Percentiles rank a stretch among this genome's conserved stretches.
phyloP scores from a whole-genome alignment of 495 filamentous ascomycete species.

The Neurospora sp. region DNA sequence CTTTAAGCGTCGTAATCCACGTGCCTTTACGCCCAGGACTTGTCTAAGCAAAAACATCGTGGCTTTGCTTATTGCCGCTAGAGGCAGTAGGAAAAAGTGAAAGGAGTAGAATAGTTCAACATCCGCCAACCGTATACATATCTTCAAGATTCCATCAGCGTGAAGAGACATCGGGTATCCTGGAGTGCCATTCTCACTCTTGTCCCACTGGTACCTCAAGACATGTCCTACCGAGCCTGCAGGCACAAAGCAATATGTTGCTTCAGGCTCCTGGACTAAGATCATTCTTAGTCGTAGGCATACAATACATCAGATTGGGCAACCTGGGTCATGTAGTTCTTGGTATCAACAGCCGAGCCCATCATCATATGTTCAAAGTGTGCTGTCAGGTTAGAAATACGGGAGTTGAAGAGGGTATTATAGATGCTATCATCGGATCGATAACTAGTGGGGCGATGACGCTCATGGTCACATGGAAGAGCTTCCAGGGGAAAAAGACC shows the following conservation, averaged over 20 bases:
- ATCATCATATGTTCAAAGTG: neutral
- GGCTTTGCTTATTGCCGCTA: neutral
- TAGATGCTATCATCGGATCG: neutral
- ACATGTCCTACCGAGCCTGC: neutral
- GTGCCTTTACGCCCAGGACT: neutral
- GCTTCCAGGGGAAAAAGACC: neutral
- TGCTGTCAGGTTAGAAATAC: neutral
- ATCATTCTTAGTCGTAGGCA: no score
- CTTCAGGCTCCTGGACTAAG: neutral
- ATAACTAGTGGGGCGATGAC: constrained; percentile 3
- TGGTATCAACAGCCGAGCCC: neutral
- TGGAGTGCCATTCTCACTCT: neutral
- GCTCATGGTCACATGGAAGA: constrained; percentile 5
- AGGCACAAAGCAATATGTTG: neutral
- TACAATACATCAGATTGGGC: no score
- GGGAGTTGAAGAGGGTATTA: neutral
- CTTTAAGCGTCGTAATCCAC: neutral
- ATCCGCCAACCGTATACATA: neutral
- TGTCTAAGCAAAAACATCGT: neutral
- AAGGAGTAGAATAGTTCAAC: neutral
- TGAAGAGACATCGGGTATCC: neutral
- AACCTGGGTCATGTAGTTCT: neutral
- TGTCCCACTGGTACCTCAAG: neutral
- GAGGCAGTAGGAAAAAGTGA: neutral
- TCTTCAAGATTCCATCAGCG: neutral